Conservation (phyloP, 352 stramenopile genomes). For the Pythium brachiatum region DNA sequence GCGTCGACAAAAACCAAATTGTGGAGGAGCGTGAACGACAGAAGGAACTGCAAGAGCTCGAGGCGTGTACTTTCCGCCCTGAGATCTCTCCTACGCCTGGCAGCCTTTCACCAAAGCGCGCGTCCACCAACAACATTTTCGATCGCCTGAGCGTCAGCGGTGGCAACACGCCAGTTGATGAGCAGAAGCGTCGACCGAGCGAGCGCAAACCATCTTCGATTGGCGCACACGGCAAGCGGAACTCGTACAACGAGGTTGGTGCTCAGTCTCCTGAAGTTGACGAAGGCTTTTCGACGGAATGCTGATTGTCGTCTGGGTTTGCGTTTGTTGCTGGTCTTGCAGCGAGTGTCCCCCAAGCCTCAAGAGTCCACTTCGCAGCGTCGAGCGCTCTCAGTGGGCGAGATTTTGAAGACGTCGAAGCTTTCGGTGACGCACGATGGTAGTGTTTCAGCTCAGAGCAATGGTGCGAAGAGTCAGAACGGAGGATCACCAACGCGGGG, state of each 20-base stretch:
- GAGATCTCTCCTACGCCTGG: conserved; percentile 58
- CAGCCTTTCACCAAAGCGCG: conserved; percentile 36
- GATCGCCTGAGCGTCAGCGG: conserved; percentile 37
- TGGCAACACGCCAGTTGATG: conserved; percentile 26
- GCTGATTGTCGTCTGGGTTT: conserved; percentile 19
- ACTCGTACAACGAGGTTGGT: conserved; percentile 37
- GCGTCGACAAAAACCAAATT: conserved; percentile 77
- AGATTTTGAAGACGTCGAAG: conserved; percentile 49
- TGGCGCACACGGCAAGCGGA: conserved; percentile 18
- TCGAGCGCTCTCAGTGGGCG: conserved; percentile 31
- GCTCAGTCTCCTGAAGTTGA: conserved; percentile 8
- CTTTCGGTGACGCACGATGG: conserved; percentile 24
- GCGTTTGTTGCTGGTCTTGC: conserved; percentile 10
- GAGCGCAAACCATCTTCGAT: conserved; percentile 18
- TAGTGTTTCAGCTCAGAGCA: no score
- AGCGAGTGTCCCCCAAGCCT: conserved; percentile 10
- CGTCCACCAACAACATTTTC: conserved; percentile 40
- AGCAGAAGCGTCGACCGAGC: conserved; percentile 32
- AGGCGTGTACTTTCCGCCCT: conserved; percentile 82
- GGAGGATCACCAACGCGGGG: not conserved
- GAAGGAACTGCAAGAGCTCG: conserved; percentile 66
- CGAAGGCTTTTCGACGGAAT: conserved; percentile 13
- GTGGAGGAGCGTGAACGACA: conserved; percentile 75
- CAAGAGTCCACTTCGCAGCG: conserved; percentile 1
- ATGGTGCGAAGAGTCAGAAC: conserved; percentile 11